These are phyloP conservation scores for Schizosaccharomyces octosporus DNA, from an alignment of 805 yeast species.

Conservation along the genomic window DNA sequence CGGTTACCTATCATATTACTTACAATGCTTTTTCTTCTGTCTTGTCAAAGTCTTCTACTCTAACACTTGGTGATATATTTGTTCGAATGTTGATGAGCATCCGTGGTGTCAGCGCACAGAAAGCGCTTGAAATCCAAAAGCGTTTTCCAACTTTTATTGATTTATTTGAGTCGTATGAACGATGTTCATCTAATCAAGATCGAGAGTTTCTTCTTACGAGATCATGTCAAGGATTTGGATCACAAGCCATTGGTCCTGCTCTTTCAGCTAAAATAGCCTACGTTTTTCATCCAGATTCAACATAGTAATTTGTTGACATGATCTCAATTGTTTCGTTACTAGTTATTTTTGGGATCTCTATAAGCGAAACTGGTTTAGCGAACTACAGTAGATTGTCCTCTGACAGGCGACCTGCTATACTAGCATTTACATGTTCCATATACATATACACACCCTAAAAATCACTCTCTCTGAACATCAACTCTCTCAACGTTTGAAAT, in stretches of 20 bases:
- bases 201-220: neutral
- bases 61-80: constrained; percentile 54
- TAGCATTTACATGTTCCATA: no score
- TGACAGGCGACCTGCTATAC: no score
- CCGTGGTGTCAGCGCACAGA: constrained; percentile 62
- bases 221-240: neutral
- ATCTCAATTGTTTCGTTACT: no score
- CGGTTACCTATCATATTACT: constrained; percentile 17
- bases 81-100: constrained; percentile 54
- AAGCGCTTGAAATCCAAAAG: constrained; percentile 54
- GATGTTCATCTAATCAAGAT: constrained; percentile 4
- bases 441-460: no score
- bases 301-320: no score
- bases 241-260: neutral
- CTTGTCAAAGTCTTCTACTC: constrained; percentile 42
- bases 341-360: no score
- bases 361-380: no score
- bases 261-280: neutral
- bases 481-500: no score
- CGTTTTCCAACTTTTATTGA: constrained; percentile 47
- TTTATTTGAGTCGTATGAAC: constrained; percentile 12
- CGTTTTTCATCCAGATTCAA: neutral
- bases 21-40: constrained; percentile 36
- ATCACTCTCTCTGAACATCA: no score
- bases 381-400: no score